Evolutionary conservation across 2,329 filamentous ascomycete species (phyloP).

Genomic region (Davidsoniella neocaledoniae): DNA sequence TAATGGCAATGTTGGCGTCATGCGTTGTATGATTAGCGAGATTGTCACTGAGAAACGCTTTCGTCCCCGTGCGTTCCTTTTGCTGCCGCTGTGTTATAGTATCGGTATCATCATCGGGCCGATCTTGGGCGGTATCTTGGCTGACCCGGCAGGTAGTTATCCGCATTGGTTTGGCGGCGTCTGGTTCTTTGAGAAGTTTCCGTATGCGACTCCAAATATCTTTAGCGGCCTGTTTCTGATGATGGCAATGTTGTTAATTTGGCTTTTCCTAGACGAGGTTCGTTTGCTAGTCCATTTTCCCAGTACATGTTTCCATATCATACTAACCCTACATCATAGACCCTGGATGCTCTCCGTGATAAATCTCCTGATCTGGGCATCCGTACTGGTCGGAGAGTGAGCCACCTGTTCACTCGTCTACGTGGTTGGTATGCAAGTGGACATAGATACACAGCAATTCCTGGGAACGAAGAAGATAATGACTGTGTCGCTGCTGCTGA

Average conservation of each 20-base stretch:
- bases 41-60: slow-evolving; percentile 46
- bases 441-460: no score
- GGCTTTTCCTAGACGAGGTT: slow-evolving; percentile 35
- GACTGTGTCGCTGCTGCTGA: no score
- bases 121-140: slow-evolving; percentile 49
- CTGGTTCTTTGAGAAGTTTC: slow-evolving; percentile 30
- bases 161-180: slow-evolving; percentile 32
- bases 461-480: no score
- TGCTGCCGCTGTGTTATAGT: slow-evolving; percentile 61
- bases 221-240: slow-evolving; percentile 32
- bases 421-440: no score
- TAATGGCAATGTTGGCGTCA: slow-evolving; percentile 54
- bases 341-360: slow-evolving; percentile 28
- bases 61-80: slow-evolving; percentile 57
- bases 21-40: slow-evolving; percentile 63
- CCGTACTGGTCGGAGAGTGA: slow-evolving; percentile 20
- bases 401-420: not conserved
- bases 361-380: slow-evolving; percentile 25
- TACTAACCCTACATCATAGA: slow-evolving; percentile 19
- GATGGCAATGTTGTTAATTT: slow-evolving; percentile 25
- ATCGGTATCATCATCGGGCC: slow-evolving; percentile 59
- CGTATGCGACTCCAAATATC: slow-evolving; percentile 38
- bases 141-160: slow-evolving; percentile 50
- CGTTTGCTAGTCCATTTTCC: slow-evolving; percentile 5
- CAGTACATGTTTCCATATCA: not conserved